Conservation (phyloP, 1,139 yeast species). For the Blastobotrys capitulatus region DNA sequence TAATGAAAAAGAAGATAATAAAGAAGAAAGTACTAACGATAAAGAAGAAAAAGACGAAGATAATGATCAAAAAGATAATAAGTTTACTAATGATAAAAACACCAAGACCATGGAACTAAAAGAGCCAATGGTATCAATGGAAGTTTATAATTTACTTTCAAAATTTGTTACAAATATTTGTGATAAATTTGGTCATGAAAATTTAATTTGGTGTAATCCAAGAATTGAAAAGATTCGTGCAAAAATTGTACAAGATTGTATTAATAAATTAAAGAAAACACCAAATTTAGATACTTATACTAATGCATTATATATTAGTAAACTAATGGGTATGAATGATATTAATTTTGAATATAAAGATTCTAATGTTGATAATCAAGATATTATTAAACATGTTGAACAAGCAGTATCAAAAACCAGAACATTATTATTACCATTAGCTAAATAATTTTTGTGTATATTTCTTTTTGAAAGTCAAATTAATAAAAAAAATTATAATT, state of each 20-base stretch:
- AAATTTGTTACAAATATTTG: constrained; percentile 5
- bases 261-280: constrained; percentile 1
- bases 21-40: too few species aligned
- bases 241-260: constrained; percentile 5
- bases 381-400: background rate
- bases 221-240: constrained; percentile 12
- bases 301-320: constrained; percentile 1
- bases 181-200: constrained; percentile 18
- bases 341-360: background rate
- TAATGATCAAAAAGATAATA: background rate
- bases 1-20: background rate
- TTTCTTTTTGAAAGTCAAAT: background rate
- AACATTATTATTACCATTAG: constrained; percentile 6
- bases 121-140: constrained; percentile 2
- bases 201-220: constrained; percentile 16
- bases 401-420: constrained; percentile 1
- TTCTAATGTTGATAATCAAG: background rate
- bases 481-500: background rate
- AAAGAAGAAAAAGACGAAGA: background rate
- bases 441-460: background rate
- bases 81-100: background rate
- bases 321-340: background rate
- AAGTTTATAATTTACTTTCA: constrained; percentile 5
- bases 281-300: background rate
- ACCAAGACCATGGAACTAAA: background rate